phyloP scores from a whole-genome alignment of 1,139 yeast genomes.

The Barnettozyma hawaiiensis region DNA sequence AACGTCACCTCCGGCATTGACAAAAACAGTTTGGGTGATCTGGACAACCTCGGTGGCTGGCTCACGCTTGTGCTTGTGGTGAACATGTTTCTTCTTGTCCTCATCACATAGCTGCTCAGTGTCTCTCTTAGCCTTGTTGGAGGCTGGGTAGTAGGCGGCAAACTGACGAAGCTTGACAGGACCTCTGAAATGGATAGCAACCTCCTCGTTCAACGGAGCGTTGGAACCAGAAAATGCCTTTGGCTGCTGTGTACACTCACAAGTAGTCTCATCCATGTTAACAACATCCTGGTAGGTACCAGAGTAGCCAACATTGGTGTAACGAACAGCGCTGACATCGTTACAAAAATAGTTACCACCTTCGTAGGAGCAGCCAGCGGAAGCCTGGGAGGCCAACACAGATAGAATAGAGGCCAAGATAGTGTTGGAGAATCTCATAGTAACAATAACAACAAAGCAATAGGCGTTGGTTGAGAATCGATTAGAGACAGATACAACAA shows the following conservation, averaged over 20 bases:
- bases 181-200: slow-evolving; percentile 92
- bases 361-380: slow-evolving; percentile 39
- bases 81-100: slow-evolving; percentile 44
- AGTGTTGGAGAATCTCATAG: slow-evolving; percentile 26
- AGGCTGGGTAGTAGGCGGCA: slow-evolving; percentile 59
- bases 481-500: background rate
- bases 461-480: background rate
- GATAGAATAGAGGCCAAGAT: slow-evolving; percentile 22
- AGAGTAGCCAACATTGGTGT: slow-evolving; percentile 67
- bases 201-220: slow-evolving; percentile 83
- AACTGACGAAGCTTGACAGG: slow-evolving; percentile 76
- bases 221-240: slow-evolving; percentile 63
- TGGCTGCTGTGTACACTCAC: slow-evolving; percentile 51
- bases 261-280: slow-evolving; percentile 58
- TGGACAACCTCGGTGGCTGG: slow-evolving; percentile 58
- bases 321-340: slow-evolving; percentile 60
- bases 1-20: slow-evolving; percentile 50
- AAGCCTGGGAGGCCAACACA: slow-evolving; percentile 25
- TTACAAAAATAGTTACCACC: slow-evolving; percentile 83
- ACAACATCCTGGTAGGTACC: slow-evolving; percentile 77
- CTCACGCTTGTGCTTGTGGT: slow-evolving; percentile 56
- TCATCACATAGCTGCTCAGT: slow-evolving; percentile 29
- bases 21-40: slow-evolving; percentile 71
- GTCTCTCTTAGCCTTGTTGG: slow-evolving; percentile 34
- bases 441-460: slow-evolving; percentile 5